These are phyloP conservation scores for Ophiostoma sp. DNA, from an alignment of 2,329 filamentous ascomycete genomes.

Conservation along the genomic window DNA sequence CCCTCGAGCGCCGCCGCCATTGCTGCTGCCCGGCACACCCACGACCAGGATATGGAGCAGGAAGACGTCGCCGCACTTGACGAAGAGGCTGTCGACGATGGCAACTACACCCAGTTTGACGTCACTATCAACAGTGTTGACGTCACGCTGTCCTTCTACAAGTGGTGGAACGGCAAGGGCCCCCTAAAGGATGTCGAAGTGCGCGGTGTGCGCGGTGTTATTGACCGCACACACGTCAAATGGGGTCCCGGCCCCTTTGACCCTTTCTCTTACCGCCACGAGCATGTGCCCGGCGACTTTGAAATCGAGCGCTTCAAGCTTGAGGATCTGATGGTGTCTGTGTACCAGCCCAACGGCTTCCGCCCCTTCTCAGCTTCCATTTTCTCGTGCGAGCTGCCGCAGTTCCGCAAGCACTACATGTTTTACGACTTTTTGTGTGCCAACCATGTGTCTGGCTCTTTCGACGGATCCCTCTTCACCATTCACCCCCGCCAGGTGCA, in stretches of 20 bases:
- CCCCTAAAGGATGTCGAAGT: constrained; percentile 88
- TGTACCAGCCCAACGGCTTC: constrained; percentile 86
- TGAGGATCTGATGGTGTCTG: constrained; percentile 82
- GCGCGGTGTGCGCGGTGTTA: constrained; percentile 83
- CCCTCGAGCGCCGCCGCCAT: constrained; percentile 77
- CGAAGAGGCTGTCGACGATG: constrained; percentile 61
- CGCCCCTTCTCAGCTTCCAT: constrained; percentile 95
- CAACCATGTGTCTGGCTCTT: constrained; percentile 92
- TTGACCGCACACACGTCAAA: constrained; percentile 79
- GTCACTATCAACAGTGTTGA: constrained; percentile 92
- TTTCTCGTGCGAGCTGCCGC: constrained; percentile 88
- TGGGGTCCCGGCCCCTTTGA: constrained; percentile 67
- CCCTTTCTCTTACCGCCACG: constrained; percentile 79
- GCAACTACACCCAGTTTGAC: constrained; percentile 97
- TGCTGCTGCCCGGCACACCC: constrained; percentile 55
- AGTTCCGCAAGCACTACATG: constrained; percentile 89
- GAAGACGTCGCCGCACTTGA: constrained; percentile 33
- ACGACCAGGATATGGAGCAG: constrained; percentile 19
- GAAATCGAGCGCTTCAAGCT: constrained; percentile 96
- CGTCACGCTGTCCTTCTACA: constrained; percentile 92
- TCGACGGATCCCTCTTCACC: constrained; percentile 92
- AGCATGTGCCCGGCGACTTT: constrained; percentile 87
- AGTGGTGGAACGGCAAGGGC: constrained; percentile 98
- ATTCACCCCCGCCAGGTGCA: constrained; percentile 93
- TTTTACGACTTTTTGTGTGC: constrained; percentile 97